Percentiles rank a stretch among this genome's conserved stretches.
Conservation (phyloP, 2,329 filamentous ascomycete species). For the Fonsecaea multimorphosa region DNA sequence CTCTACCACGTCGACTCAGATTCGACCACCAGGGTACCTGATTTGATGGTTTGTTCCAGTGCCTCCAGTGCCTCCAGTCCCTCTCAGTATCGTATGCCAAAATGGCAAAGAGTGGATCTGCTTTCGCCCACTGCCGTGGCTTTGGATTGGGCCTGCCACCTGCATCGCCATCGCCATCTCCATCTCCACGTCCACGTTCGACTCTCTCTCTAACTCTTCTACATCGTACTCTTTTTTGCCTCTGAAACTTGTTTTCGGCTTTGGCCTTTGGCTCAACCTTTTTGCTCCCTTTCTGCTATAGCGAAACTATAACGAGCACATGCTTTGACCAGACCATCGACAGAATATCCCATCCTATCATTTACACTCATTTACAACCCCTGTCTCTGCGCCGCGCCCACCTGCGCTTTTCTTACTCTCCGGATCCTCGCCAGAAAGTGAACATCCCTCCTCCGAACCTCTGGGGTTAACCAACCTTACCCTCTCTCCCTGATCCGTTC, state of each 20-base stretch:
- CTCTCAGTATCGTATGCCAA: conserved; percentile 3
- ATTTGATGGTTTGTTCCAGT: conserved; percentile 5
- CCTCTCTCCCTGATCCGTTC: background rate
- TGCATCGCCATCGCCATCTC: background rate
- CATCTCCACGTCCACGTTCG: conserved; percentile 4
- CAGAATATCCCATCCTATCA: conserved; percentile 1
- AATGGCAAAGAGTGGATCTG: conserved; percentile 1
- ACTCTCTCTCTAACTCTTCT: conserved; percentile 6
- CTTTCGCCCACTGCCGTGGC: background rate
- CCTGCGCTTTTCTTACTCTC: conserved; percentile 1
- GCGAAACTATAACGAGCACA: background rate
- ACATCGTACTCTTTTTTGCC: background rate
- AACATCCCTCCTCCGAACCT: conserved; percentile 1
- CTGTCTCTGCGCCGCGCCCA: background rate
- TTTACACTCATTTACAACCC: background rate
- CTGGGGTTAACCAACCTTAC: background rate
- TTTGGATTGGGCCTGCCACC: background rate
- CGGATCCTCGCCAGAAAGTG: background rate
- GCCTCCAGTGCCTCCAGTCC: too few relatives aligned
- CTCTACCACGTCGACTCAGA: conserved; percentile 19
- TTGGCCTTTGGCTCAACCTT: conserved; percentile 5
- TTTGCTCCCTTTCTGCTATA: background rate
- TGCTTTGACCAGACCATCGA: background rate
- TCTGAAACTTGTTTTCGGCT: conserved; percentile 6
- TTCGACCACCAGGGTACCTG: conserved; percentile 10